Base-by-base conservation (phyloP, 225 moss, liverwort and hornwort species). In the Asterella californica region DNA sequence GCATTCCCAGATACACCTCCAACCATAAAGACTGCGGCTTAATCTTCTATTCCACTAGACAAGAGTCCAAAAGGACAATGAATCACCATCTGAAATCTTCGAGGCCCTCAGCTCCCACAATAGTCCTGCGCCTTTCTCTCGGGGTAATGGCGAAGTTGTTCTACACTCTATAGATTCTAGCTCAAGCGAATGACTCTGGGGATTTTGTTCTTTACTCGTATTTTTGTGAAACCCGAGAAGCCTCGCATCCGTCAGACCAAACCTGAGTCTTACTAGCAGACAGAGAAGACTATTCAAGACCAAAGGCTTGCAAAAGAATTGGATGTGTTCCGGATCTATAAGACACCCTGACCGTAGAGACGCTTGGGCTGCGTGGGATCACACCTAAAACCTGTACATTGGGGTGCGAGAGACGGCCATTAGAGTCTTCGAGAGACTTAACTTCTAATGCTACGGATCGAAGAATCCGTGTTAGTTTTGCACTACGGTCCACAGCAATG, bases 81-180 rank as follows among this genome's bases (percentile, higher is more conserved):
- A 63, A 81, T 85, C 75, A 85, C 84, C 84, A 85, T 85, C 78
- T 82, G 81, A 81, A 22, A 85, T 75, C 29, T 59, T 27, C 69
- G 50, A 75, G 10, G 74, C 75, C 74, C 18, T 80, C 80, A 34
- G 80, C 70, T 59, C 21, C 69, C 37, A 52, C 66, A 1, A 11
- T 24, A 75, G 54, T 52, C 50, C 8, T 75, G 53, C n/a, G 52
- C 30, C 30, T 34, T 49, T 52, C 74, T 10, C 54, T 29, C 53
- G 10, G 6, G 74, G 8, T 55, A n/a, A 29, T 33, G 71, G 29
- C 74, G 21, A 14, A 74, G 52, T 8, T 9, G 17, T 19, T 19
- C 53, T 75, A 6, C 32, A 25, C 54, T 75, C 22, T 17, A 0
- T 34, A 6, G 33, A 75, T 32, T 75, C 74, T 53, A 75, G 74